A percentile compares a stretch with the other conserved stretches of the same genome.
Evolutionary conservation across 2,329 filamentous ascomycete species (phyloP).

Genomic region (Talaromyces sp.): DNA sequence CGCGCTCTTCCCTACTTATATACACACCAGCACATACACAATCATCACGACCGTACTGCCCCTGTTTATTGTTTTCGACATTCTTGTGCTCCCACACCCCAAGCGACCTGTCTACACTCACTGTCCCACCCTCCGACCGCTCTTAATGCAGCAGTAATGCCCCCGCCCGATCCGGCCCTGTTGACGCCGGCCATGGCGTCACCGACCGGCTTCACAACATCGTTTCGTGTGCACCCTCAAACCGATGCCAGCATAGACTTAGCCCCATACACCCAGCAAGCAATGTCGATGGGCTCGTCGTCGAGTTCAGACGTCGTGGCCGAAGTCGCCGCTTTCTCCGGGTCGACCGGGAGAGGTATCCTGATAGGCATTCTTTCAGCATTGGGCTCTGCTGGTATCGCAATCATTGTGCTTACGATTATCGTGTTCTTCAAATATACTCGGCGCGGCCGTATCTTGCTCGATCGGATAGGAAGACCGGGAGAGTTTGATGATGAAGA

Average conservation of each 20-base stretch:
- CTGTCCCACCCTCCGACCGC: not conserved
- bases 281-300: not conserved
- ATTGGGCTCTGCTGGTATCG: slow-evolving; percentile 83
- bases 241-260: not conserved
- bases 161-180: slow-evolving; percentile 18
- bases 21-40: too few relatives aligned
- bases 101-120: not conserved
- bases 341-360: slow-evolving; percentile 69
- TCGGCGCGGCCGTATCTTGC: slow-evolving; percentile 77
- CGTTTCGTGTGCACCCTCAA: not conserved
- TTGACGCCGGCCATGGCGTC: slow-evolving; percentile 19
- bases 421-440: slow-evolving; percentile 96
- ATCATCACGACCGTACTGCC: not conserved
- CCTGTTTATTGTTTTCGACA: not conserved
- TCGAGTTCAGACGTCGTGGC: slow-evolving; percentile 12
- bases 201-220: slow-evolving; percentile 18
- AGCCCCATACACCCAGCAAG: not conserved
- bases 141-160: slow-evolving; percentile 19
- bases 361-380: slow-evolving; percentile 93
- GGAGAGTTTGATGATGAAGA: slow-evolving; percentile 98
- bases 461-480: slow-evolving; percentile 87
- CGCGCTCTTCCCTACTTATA: too few relatives aligned
- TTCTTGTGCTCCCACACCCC: not conserved
- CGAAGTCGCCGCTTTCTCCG: slow-evolving; percentile 34
- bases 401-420: slow-evolving; percentile 71